Evolutionary conservation across 2,329 filamentous ascomycete genomes (phyloP), one percentile per base, ranked within the genome.

Genomic region (Hymenoscyphus occultus): DNA sequence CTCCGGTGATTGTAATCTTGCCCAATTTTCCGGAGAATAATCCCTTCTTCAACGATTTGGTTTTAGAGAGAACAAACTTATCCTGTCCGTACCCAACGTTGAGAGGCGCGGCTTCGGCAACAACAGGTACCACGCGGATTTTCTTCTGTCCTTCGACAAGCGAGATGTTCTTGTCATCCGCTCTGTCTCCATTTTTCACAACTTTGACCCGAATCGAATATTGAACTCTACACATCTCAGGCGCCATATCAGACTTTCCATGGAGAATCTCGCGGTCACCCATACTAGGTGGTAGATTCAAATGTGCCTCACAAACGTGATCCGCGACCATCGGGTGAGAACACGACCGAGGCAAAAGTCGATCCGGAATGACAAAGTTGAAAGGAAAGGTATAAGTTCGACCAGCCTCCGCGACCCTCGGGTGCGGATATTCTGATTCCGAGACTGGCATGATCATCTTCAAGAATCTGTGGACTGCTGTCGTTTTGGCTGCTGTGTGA

Each of bases 11-110:
- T 0, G 74, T 75, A 54, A 76, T 74, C 22, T 67, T 72, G 56
- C 75, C 75, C 1, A 76, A 65, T 59, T 73, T 74, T 12, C 75
- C 74, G 31, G 73, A 74, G 58, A 76, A 76, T 35, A 76, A 64
- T 1, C 74, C 73, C 56, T 76, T 74, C 59, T 69, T 72, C 39
- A 76, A 64, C 0, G 65, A 61, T 60, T 76, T 76, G 10, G 71
- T 68, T 51, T 71, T 72, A 0, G 68, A 69, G 10, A 76, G 66
- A 10, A 64, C 48, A 48, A 72, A 76, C 22, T 75, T 63, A 39
- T 67, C 61, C 16, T 70, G 69, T 19, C 61, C 61, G 9, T 35
- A 51, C 9, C 56, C 62, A 19, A 76, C 65, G 59, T 64, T 74
- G 65, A 76, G 66, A 1, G 75, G 75, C 14, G 74, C 72, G 39